Conservation (phyloP, 2,329 filamentous ascomycete species). For the Cercospora zeae-maydis region DNA sequence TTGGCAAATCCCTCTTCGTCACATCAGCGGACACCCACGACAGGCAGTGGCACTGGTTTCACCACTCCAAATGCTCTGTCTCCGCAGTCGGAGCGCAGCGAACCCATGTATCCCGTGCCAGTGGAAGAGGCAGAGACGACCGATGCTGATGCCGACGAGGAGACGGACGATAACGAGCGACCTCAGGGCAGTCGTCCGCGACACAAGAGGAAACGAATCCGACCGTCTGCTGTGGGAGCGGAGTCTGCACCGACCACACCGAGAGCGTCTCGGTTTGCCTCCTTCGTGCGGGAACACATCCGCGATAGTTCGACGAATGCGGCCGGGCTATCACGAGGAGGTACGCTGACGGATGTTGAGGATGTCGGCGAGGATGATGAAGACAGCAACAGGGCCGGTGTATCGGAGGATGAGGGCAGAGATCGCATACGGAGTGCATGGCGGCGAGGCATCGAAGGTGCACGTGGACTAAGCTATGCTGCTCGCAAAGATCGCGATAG, state of each 20-base stretch:
- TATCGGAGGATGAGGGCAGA: conserved; percentile 51
- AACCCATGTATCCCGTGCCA: conserved; percentile 31
- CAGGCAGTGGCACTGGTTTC: conserved; percentile 16
- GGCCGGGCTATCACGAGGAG: conserved; percentile 53
- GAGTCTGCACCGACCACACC: conserved; percentile 68
- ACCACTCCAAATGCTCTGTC: conserved; percentile 29
- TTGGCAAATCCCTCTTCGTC: conserved; percentile 24
- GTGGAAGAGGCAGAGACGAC: conserved; percentile 49
- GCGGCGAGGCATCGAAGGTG: conserved; percentile 47
- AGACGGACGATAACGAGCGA: conserved; percentile 43
- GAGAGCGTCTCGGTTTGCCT: conserved; percentile 49
- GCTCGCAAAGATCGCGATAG: conserved; percentile 29
- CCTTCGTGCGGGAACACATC: conserved; percentile 48
- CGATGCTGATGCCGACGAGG: conserved; percentile 43
- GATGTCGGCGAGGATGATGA: conserved; percentile 39
- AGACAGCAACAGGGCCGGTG: conserved; percentile 40
- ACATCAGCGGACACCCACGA: conserved; percentile 12
- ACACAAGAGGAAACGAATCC: conserved; percentile 61
- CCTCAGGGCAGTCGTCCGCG: conserved; percentile 51
- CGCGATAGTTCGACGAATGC: conserved; percentile 55
- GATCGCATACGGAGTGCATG: conserved; percentile 48
- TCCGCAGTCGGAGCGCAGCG: conserved; percentile 35
- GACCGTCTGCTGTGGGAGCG: conserved; percentile 54
- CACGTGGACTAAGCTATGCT: conserved; percentile 47
- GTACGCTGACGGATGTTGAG: conserved; percentile 42